phyloP scores from a whole-genome alignment of 495 filamentous ascomycete species.

The Barbatosphaeria neglecta region DNA sequence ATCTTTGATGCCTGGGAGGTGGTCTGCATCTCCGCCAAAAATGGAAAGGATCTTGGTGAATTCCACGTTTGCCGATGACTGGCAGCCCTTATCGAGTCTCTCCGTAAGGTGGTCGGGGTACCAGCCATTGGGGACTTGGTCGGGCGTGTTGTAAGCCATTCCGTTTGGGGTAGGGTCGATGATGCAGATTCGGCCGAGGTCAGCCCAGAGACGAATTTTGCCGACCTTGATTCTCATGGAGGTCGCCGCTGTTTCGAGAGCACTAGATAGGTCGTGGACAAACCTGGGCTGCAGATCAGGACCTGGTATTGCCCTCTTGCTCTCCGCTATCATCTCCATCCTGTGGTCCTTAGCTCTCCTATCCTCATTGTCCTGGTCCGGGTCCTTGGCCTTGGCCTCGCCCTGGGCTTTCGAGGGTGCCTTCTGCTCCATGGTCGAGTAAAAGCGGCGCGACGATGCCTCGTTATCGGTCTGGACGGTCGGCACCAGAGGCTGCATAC shows the following conservation, averaged over 20 bases:
- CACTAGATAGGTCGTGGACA: background rate
- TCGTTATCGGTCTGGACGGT: background rate
- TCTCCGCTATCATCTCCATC: too few species aligned
- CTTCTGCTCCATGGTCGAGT: background rate
- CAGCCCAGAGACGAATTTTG: constrained; percentile 21
- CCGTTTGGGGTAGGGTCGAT: constrained; percentile 4
- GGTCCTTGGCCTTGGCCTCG: background rate
- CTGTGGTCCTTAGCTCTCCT: too few species aligned
- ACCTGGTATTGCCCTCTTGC: too few species aligned
- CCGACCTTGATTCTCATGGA: constrained; percentile 18
- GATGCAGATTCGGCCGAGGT: constrained; percentile 32
- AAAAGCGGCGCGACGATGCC: background rate
- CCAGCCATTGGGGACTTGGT: constrained; percentile 7
- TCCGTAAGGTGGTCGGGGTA: constrained; percentile 7
- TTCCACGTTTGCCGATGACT: constrained; percentile 4
- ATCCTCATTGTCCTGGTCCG: too few species aligned
- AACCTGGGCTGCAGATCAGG: background rate
- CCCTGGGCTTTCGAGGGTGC: background rate
- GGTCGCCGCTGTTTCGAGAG: constrained; percentile 10
- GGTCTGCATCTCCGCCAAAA: constrained; percentile 20
- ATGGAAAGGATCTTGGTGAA: constrained; percentile 33
- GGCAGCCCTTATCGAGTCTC: constrained; percentile 8
- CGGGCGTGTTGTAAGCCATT: constrained; percentile 9
- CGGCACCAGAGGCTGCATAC: background rate
- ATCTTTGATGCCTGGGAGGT: constrained; percentile 17